Percentiles rank a stretch among this genome's conserved stretches.
Evolutionary conservation across 345 rosid species (phyloP).

Genomic region (Microthlaspi erraticum): DNA sequence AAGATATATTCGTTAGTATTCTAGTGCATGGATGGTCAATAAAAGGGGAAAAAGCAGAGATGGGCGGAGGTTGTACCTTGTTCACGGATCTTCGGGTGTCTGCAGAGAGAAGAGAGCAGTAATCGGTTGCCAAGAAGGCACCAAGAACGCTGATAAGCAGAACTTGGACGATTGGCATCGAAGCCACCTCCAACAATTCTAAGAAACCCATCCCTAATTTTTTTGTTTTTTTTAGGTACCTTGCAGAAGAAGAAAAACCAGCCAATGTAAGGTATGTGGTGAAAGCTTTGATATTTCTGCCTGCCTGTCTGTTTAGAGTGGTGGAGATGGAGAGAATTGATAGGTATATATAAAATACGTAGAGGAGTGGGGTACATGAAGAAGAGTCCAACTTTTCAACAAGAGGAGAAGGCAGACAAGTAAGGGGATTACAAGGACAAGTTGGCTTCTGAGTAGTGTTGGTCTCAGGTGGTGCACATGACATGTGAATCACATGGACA

Average conservation of each 20-base stretch:
- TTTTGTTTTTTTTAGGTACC: conserved; percentile 1
- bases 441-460: conserved; percentile 35
- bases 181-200: conserved; percentile 83
- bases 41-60: neutral
- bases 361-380: conserved; percentile 31
- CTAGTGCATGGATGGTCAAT: no score
- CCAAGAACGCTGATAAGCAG: conserved; percentile 74
- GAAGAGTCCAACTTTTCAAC: conserved; percentile 38
- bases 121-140: conserved; percentile 79
- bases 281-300: conserved; percentile 16
- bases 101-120: conserved; percentile 64
- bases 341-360: conserved; percentile 2
- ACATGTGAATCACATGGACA: conserved; percentile 15
- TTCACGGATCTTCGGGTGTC: conserved; percentile 78
- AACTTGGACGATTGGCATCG: conserved; percentile 84
- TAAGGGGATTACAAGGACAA: conserved; percentile 27
- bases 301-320: conserved; percentile 10
- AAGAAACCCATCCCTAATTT: conserved; percentile 80
- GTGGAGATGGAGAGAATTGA: neutral
- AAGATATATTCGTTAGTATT: neutral
- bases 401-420: conserved; percentile 27
- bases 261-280: conserved; percentile 18
- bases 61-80: conserved; percentile 53
- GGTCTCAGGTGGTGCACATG: conserved; percentile 20
- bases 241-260: conserved; percentile 32